Evolutionary conservation across 139 green algal species (phyloP), one percentile per base, ranked within the genome.

Genomic region (Tetraselmis striata): DNA sequence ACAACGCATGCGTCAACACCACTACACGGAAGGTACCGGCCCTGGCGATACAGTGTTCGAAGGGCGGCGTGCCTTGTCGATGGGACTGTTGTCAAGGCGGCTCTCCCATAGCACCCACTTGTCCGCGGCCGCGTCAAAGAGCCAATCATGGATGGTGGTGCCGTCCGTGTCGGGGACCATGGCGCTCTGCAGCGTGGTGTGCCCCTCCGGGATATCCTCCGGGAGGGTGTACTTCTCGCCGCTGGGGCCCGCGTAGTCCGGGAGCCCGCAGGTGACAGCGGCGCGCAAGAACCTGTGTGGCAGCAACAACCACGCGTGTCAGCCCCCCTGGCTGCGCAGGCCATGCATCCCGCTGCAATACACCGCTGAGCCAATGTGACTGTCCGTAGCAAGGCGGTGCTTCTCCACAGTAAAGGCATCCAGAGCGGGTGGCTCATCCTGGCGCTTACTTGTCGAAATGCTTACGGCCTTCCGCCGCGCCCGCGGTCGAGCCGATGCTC

Each of bases 151-250:
- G n/a, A 80, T 27, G 22, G 59, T 82, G 5, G 59, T 83, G 31
- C 78, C 77, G 31, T 84, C 77, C 24, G 81, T 77, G 25, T 85
- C 79, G 23, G 90, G 88, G 30, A 90, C 86, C 84, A 92, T 86
- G 18, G 82, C 79, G 23, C 67, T 58, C 45, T 59, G 45, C 27
- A 89, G 59, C 28, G 85, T 83, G 23, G 83, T 45, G 67, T 90
- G 87, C 27, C 86, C 84, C 30, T 32, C 74, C 1, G 92, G 90
- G 30, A 94, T 87, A 81, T 86, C 45, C 79, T 79, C 45, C 82
- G 32, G 32, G 59, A 74, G n/a, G 29, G 28, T 79, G 2, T 82
- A 91, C 83, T 22, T 86, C 30, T 92, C 88, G 0, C 89, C 88
- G 18, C 84, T 88, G 0, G 87, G 88, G 28, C 86, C 79, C 11